Evolutionary conservation across 2,329 filamentous ascomycete genomes (phyloP).

Genomic region (Anthostomella pinea): DNA sequence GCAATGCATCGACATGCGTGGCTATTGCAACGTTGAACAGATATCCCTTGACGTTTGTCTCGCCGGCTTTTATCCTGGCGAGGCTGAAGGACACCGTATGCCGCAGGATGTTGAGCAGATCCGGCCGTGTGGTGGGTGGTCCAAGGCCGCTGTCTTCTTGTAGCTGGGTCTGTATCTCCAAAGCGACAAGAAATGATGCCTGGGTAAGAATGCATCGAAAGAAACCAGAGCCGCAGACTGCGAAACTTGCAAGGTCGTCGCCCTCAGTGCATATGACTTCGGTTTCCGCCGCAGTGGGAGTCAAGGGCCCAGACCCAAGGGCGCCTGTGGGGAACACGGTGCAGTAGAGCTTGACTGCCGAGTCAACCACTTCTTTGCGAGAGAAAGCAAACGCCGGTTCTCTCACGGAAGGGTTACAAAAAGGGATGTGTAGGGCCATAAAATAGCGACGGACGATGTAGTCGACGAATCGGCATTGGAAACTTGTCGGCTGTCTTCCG

Average conservation of each 20-base stretch:
- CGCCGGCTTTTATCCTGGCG: constrained; percentile 42
- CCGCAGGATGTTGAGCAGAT: constrained; percentile 41
- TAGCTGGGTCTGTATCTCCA: constrained; percentile 40
- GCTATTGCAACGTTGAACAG: constrained; percentile 39
- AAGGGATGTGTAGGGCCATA: constrained; percentile 54
- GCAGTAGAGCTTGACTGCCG: constrained; percentile 45
- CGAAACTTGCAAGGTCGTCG: constrained; percentile 38
- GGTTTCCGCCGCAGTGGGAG: constrained; percentile 1
- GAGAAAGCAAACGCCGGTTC: constrained; percentile 50
- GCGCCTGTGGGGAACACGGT: constrained; percentile 32
- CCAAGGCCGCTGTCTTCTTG: constrained; percentile 40
- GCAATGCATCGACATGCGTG: constrained; percentile 42
- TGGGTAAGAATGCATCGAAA: constrained; percentile 37
- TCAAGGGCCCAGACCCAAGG: constrained; percentile 8
- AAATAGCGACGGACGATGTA: constrained; percentile 54
- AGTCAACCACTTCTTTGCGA: constrained; percentile 46
- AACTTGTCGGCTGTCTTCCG: constrained; percentile 25
- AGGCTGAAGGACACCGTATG: constrained; percentile 41
- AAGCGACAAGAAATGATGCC: constrained; percentile 34
- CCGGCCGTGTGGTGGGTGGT: constrained; percentile 33
- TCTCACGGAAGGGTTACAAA: constrained; percentile 38
- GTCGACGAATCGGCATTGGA: constrained; percentile 46
- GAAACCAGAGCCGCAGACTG: constrained; percentile 39
- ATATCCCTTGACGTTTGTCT: constrained; percentile 55
- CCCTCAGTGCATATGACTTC: constrained; percentile 11